Evolutionary conservation across 768 basidiomycete species (phyloP).

Genomic region (Amanita rubescens): DNA sequence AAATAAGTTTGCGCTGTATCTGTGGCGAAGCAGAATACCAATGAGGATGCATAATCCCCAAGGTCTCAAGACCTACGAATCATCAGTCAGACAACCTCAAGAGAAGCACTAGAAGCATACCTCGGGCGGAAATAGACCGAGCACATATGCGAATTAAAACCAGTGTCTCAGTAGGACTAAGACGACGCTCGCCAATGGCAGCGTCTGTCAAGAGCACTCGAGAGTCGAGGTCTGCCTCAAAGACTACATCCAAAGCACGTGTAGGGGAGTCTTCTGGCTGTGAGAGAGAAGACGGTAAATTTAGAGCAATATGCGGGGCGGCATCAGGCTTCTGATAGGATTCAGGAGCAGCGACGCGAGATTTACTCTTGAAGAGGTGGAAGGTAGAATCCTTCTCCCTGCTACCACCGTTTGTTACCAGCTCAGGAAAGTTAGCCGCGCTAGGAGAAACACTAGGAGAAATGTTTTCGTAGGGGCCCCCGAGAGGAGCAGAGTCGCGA

Average conservation of each 20-base stretch:
- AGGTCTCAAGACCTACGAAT: conserved; percentile 62
- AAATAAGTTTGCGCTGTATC: conserved; percentile 61
- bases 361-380: conserved; percentile 43
- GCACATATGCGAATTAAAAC: conserved; percentile 61
- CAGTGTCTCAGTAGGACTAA: conserved; percentile 58
- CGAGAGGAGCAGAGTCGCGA: conserved; percentile 22
- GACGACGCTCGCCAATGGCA: conserved; percentile 46
- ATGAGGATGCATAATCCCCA: conserved; percentile 81
- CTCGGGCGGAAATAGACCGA: conserved; percentile 55
- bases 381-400: conserved; percentile 39
- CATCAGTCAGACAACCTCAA: conserved; percentile 8
- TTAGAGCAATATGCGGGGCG: conserved; percentile 55
- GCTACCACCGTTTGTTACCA: conserved; percentile 21
- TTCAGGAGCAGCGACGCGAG: conserved; percentile 28
- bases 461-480: conserved; percentile 24
- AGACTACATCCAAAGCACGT: conserved; percentile 46
- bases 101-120: conserved; percentile 29
- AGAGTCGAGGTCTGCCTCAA: conserved; percentile 51
- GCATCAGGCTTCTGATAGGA: conserved; percentile 26
- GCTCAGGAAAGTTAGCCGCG: conserved; percentile 24
- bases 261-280: conserved; percentile 37
- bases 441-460: too few species aligned
- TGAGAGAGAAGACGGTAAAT: conserved; percentile 37
- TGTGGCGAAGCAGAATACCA: conserved; percentile 72
- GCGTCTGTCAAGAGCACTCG: conserved; percentile 41